These are phyloP conservation scores for Begonia fuchsioides DNA, from an alignment of 306 rosid genomes.

Conservation along the genomic window DNA sequence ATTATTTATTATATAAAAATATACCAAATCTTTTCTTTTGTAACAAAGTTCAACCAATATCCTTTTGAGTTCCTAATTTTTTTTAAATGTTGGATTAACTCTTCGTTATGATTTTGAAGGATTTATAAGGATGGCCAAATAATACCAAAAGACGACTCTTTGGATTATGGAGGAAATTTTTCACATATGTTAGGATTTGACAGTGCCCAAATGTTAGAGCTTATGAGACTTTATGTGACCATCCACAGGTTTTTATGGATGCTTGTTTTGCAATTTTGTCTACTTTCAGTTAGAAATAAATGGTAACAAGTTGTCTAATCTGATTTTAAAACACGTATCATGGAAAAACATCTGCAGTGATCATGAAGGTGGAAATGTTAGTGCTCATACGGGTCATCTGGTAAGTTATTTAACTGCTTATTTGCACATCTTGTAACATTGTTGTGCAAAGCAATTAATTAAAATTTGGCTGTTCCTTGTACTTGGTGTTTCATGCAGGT, in stretches of 20 bases:
- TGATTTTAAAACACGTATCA: conserved; percentile 8
- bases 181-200: conserved; percentile 89
- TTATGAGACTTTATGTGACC: conserved; percentile 91
- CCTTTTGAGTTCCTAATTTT: too few relatives aligned
- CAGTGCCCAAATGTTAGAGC: conserved; percentile 72
- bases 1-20: too few relatives aligned
- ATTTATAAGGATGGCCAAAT: conserved; percentile 68
- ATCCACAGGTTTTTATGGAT: conserved; percentile 67
- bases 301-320: not conserved
- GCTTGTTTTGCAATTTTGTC: not conserved
- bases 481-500: conserved; percentile 40
- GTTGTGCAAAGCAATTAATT: too few relatives aligned
- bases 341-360: conserved; percentile 48
- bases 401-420: conserved; percentile 32
- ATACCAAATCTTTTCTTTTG: too few relatives aligned
- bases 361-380: conserved; percentile 99
- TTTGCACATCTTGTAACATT: too few relatives aligned
- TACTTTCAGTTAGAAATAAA: not conserved
- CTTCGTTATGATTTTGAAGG: conserved; percentile 28
- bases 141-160: conserved; percentile 55
- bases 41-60: too few relatives aligned
- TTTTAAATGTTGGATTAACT: conserved; percentile 10
- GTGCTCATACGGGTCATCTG: conserved; percentile 93
- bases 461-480: too few relatives aligned
- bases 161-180: conserved; percentile 96